Base-by-base conservation (phyloP, 2,329 filamentous ascomycete genomes). In the Hymenoscyphus occultus region DNA sequence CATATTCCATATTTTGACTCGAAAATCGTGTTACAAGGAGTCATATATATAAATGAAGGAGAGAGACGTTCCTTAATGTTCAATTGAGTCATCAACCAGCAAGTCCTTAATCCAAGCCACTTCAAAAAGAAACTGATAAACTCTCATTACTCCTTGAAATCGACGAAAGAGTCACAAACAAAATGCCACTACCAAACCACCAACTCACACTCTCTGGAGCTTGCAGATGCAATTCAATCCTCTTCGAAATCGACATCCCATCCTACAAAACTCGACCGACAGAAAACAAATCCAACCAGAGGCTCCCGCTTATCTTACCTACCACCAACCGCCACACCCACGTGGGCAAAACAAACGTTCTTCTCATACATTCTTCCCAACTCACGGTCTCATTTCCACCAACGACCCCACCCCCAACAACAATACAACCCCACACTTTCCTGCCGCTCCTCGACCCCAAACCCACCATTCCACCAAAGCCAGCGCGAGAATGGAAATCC, bases 211-310 rank as follows among this genome's bases (percentile, higher is more conserved):
- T 57, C 31, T 57, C 56, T 28, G 56, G 56, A 32, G 28, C 56
- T n/a, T 57, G 56, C 56, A n/a, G 56, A 32, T 57, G 56, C 56
- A 57, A 57, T 28, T 57, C 56, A 16, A 31, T 57, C 9, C 56
- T 57, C 31, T 57, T 57, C 28, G 56, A 57, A 57, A 32, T 57
- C 56, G n/a, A 22, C 13, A 57, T 57, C 28, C 56, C 56, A 22
- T 57, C 56, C 31, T 28, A 35, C 16, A 32, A 32, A 32, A 16
- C 56, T 14, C 31, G 56, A 57, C 56, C 31, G 7, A 32, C 32
- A 12, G 31, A 57, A 32, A 57, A 57, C 1, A 57, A 32, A 57
- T 35, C 56, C 56, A 32, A 39, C 13, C 19, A 54, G 10, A 54
- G 22, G 22, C 31, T 57, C 14, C 56, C 56, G 7, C 13, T 57